Base-by-base conservation (phyloP, 148 eudicot genomes). In the Heliamphora exappendiculata region DNA sequence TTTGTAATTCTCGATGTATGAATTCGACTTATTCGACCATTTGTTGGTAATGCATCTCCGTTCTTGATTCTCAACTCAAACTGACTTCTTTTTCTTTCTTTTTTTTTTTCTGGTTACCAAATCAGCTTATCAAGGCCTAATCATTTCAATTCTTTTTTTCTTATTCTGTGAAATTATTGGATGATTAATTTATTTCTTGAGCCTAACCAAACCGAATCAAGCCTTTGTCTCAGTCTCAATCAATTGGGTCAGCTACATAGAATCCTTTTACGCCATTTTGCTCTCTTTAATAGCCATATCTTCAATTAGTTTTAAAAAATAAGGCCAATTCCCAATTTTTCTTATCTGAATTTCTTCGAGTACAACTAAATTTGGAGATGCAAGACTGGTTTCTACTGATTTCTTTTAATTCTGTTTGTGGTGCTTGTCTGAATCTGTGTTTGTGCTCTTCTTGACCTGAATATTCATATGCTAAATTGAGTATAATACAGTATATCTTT, bases 301-400 rank as follows among this genome's bases (percentile, higher is more conserved):
- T n/a, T n/a, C n/a, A n/a, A n/a, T n/a, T n/a, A n/a, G n/a, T n/a
- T n/a, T n/a, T n/a, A n/a, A n/a, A n/a, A n/a, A n/a, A n/a, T n/a
- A n/a, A n/a, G n/a, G n/a, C n/a, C n/a, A 45, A 69, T 47, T 69
- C 54, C 11, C 73, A 69, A 28, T 17, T 39, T 69, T 47, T 69
- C 5, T 31, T 47, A 29, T 41, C 31, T 67, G 19, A 12, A 67
- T 69, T 69, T 69, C 67, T 62, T 60, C 5, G 39, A 60, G 16
- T 29, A 60, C 22, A 28, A 26, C 73, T 6, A 17, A 44, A 28
- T 69, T 47, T 45, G 4, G 17, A 16, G 39, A 69, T 47, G 73
- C 9, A 28, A 47, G 37, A 12, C 5, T 42, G 31, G 1, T 42
- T 14, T 13, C 24, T 26, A 22, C 53, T 47, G 57, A 47, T 17